Conservation (phyloP, 345 rosid genomes). For the Lumnitzera littorea region DNA sequence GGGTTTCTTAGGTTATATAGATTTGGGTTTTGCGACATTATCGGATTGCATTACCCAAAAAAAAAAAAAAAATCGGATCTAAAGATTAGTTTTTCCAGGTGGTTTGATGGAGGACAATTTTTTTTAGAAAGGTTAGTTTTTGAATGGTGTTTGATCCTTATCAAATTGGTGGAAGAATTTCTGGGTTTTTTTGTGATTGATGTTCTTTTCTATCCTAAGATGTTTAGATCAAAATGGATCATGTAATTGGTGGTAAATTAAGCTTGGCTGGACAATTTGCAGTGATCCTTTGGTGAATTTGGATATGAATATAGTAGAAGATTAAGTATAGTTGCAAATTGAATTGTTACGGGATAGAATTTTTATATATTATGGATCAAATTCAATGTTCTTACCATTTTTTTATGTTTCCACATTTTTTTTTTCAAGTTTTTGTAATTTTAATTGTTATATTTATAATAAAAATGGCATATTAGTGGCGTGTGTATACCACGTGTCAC, state of each 20-base stretch:
- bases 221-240: constrained; percentile 42
- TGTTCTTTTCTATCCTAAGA: constrained; percentile 8
- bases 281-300: constrained; percentile 95
- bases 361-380: background rate
- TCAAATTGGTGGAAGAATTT: background rate
- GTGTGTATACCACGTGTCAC: no score
- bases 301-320: constrained; percentile 29
- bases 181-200: constrained; percentile 4
- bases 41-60: no score
- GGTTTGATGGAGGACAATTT: constrained; percentile 13
- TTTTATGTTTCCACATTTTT: no score
- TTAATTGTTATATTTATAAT: no score
- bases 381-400: no score
- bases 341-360: constrained; percentile 6
- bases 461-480: no score
- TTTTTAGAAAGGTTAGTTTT: constrained; percentile 9
- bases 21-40: no score
- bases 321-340: background rate
- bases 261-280: constrained; percentile 93
- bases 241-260: constrained; percentile 72
- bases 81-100: no score
- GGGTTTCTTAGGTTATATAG: no score
- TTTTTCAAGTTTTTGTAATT: no score
- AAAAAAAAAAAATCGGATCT: no score
- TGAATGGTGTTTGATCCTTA: background rate